Base-by-base conservation (phyloP, 2,329 filamentous ascomycete species). In the Purpureocillium lavendulum region DNA sequence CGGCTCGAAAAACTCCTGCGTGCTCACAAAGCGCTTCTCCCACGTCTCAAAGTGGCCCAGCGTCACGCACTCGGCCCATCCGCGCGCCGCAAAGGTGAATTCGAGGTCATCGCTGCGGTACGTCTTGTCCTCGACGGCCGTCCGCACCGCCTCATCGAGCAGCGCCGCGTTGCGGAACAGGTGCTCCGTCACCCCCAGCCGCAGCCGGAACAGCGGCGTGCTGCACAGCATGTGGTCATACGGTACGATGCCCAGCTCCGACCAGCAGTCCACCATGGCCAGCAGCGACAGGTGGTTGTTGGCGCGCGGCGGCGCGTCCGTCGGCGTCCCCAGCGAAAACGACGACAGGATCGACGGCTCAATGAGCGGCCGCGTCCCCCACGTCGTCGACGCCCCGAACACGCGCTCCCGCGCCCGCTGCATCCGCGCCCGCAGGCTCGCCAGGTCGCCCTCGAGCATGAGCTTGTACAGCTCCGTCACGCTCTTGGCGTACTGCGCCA, bases 151-250 rank as follows among this genome's bases (percentile, higher is more conserved):
- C 57, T 92, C 87, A 37, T 94, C 83, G 12, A 98, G 77, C 38
- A 95, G 70, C 3, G 75, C 77, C 14, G 77, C 73, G 54, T 89
- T 88, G 48, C 88, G 82, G 69, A 96, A 98, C 30, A 98, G 72
- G 58, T 94, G 90, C 65, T 98, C 92, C 1, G 89, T 90, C n/a
- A 96, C 94, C 41, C 92, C 92, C 28, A 98, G 76, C 79, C 92
- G 96, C 48, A 98, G 78, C 37, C 92, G 84, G 70, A 98, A 98
- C 35, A 97, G 77, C 67, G 92, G 92, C 30, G 92, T 98, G 39
- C 88, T 95, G 68, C 92, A 98, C 50, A 98, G 94, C 89, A 98
- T 98, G 69, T 98, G 94, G 63, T 98, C 90, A 61, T 98, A 98
- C 1, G 92, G 92, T 35, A 94, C 84, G 53, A 96, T 98, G 28